Conservation (phyloP, 148 eudicot species). For the Limonium bicolor region DNA sequence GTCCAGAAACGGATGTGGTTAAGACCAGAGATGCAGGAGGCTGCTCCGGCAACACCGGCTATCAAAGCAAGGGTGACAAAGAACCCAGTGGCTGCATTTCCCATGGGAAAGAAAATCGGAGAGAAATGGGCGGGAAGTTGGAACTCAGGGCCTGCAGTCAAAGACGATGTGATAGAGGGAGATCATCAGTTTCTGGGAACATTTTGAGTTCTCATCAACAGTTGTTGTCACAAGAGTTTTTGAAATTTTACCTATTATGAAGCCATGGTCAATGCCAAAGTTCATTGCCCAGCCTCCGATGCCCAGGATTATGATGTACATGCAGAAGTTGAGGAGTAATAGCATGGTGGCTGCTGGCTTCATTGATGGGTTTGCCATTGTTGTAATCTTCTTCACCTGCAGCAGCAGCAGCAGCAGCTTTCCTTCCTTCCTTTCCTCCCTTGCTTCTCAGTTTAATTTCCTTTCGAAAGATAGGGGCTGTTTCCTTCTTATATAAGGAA, state of each 20-base stretch:
- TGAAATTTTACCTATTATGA: conserved; percentile 34
- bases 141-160: conserved; percentile 35
- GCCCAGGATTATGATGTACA: conserved; percentile 59
- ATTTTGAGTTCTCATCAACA: too few relatives aligned
- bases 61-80: conserved; percentile 58
- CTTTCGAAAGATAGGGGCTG: background rate
- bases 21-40: conserved; percentile 51
- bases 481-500: background rate
- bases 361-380: conserved; percentile 37
- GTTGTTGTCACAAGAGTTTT: background rate
- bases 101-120: conserved; percentile 91
- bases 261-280: conserved; percentile 45
- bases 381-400: too few relatives aligned
- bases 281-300: conserved; percentile 79
- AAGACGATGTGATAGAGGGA: too few relatives aligned
- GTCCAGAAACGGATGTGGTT: conserved; percentile 44
- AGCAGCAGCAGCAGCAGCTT: too few relatives aligned
- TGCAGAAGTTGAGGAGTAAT: conserved; percentile 70
- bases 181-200: background rate
- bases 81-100: conserved; percentile 90
- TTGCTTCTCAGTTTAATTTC: background rate
- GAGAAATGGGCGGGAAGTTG: conserved; percentile 81
- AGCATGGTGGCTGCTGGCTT: conserved; percentile 39
- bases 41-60: conserved; percentile 81
- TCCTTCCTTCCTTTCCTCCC: too few relatives aligned